phyloP scores from a whole-genome alignment of 352 stramenopile species.

The Phytophthora melonis region DNA sequence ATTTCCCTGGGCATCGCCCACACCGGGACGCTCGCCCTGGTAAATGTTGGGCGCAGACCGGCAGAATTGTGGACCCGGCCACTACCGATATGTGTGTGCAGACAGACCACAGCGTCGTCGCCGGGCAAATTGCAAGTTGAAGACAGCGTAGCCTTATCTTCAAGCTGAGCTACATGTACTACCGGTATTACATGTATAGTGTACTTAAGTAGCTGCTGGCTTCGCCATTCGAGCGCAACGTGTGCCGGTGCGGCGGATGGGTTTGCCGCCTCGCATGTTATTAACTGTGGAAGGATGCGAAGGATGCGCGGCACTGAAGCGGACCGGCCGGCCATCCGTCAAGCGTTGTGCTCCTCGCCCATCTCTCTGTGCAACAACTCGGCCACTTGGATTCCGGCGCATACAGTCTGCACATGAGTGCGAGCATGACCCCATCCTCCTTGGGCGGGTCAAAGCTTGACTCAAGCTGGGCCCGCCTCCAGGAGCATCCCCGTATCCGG shows the following conservation, averaged over 20 bases:
- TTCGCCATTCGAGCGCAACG: neutral
- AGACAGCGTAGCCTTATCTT: conserved; percentile 7
- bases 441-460: no score
- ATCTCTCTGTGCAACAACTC: conserved; percentile 15
- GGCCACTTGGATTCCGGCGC: conserved; percentile 24
- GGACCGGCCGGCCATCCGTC: conserved; percentile 9
- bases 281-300: no score
- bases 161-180: neutral
- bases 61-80: conserved; percentile 8
- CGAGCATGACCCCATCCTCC: conserved; percentile 3
- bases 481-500: conserved; percentile 38
- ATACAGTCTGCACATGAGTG: no score
- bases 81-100: conserved; percentile 21
- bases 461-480: neutral
- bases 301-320: conserved; percentile 30
- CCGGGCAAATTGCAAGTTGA: conserved; percentile 19
- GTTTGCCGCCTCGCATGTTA: conserved; percentile 26
- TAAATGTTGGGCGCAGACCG: conserved; percentile 1
- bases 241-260: conserved; percentile 7
- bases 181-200: no score
- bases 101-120: conserved; percentile 13
- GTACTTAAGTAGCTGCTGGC: conserved; percentile 15
- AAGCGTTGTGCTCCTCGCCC: neutral
- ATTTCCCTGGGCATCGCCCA: conserved; percentile 19
- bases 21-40: neutral